Evolutionary conservation across 345 rosid species (phyloP), one percentile per base, ranked within the genome.

Genomic region (Citrus australasica): DNA sequence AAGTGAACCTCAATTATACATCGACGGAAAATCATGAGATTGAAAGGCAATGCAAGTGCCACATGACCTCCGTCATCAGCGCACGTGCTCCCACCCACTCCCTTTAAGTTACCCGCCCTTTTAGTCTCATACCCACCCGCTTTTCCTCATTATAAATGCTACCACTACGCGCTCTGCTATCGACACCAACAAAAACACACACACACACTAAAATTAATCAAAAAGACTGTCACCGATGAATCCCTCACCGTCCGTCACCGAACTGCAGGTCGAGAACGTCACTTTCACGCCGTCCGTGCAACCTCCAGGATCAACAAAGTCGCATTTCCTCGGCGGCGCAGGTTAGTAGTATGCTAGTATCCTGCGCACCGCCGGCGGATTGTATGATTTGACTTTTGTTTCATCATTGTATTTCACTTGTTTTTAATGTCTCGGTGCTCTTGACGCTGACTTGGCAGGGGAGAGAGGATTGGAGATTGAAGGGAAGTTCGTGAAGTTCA

Each of bases 281-380:
- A 74, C 84, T 0, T 95, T 95, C 80, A 82, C 90, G 46, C 86
- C 93, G 11, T 40, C 87, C 58, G 88, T 86, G 14, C 89, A 85
- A 55, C 96, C 99, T 35, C 96, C 97, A 2, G 94, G 89, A 60
- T 88, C 96, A 40, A 56, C 83, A 9, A 86, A 84, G 7, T 74
- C 85, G 3, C 85, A 80, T 66, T 91, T 95, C 91, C 99, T 95
- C 82, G 94, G 85, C 67, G 99, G 98, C 67, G 98, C 96, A 77
- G 98, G 98, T 87, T 79, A 58, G 62, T 75, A 17, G 16, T 16
- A 16, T 16, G 5, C 56, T 16, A 51, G 21, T 4, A 4, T 16
- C 46, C n/a, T 25, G 25, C 38, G 9, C 63, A 5, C 65, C 21
- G 1, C 16, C 7, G 1, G 19, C 75, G 5, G 16, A 6, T 8